Base-by-base conservation (phyloP, 805 yeast genomes). In the Pichia paraexigua region DNA sequence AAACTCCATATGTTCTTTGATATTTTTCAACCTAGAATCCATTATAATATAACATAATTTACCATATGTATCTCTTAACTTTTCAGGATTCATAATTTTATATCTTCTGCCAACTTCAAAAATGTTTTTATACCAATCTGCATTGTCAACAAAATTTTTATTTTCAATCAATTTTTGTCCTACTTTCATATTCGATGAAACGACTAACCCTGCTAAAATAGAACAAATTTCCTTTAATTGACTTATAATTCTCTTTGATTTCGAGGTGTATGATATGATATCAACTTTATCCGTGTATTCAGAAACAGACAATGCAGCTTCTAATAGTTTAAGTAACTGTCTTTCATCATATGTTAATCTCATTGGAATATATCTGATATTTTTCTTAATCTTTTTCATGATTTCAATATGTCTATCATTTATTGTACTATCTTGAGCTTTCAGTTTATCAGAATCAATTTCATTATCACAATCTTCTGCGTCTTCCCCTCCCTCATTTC, bases 211-310 rank as follows among this genome's bases (percentile, higher is more conserved):
- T 2, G 88, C 85, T 48, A 86, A 67, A 11, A 87, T 85, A 1
- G 91, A 83, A 64, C 95, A 86, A 65, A 86, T 80, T 60, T 86
- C 91, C 53, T 79, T 77, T 53, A 86, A 66, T 65, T 86, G 92
- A 21, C 78, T 79, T 2, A 86, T 82, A 24, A 87, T 85, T 56
- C 92, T 74, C 62, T 77, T 83, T 2, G 88, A 71, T 60, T 85
- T 84, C 5, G 91, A 81, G 4, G 79, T 71, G 58, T 83, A 81
- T 1, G 85, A 73, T 27, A 82, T 64, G 40, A 86, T 80, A 63
- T 86, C 95, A 43, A 86, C 89, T 58, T 80, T 78, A 60, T 85
- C 91, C 0, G 92, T 86, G 62, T 86, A 86, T 59, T 86, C 92
- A 17, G 87, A 81, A 12, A 86, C 95, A 57, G 83, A 78, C 48